phyloP scores from a whole-genome alignment of 164 flowering plant genomes.

The Annona squamosa region DNA sequence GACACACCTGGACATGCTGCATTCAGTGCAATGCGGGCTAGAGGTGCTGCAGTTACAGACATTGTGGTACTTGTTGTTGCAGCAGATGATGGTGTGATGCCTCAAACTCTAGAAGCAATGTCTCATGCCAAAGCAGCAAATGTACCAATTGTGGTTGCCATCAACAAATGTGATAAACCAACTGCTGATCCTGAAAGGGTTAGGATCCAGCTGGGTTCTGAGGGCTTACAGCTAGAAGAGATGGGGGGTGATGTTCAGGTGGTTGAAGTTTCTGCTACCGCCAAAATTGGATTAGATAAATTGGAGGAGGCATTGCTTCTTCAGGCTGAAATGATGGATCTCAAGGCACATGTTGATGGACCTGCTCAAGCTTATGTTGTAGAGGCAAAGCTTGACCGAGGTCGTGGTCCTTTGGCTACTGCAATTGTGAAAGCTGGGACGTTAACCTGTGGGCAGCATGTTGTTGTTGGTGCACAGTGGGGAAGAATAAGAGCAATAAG shows the following conservation, averaged over 20 bases:
- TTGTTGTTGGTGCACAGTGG: conserved; percentile 90
- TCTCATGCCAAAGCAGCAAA: conserved; percentile 80
- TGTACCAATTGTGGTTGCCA: conserved; percentile 89
- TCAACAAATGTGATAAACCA: conserved; percentile 88
- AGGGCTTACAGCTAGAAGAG: conserved; percentile 78
- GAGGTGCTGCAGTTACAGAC: conserved; percentile 96
- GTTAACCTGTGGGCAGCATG: conserved; percentile 59
- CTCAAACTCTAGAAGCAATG: conserved; percentile 89
- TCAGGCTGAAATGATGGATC: conserved; percentile 85
- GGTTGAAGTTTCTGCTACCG: conserved; percentile 73
- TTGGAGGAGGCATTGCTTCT: conserved; percentile 85
- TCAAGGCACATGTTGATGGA: conserved; percentile 80
- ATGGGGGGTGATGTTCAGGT: conserved; percentile 95
- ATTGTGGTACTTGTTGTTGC: conserved; percentile 89
- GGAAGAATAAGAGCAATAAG: conserved; percentile 85
- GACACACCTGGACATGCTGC: conserved; percentile 99
- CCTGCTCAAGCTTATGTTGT: conserved; percentile 96
- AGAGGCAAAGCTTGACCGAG: conserved; percentile 89
- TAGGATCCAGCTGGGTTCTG: conserved; percentile 66
- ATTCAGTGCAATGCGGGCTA: conserved; percentile 92
- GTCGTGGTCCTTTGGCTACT: conserved; percentile 89
- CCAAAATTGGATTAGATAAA: conserved; percentile 58
- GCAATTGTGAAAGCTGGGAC: conserved; percentile 90
- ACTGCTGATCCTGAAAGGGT: conserved; percentile 88
- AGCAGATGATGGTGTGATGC: conserved; percentile 98